Conservation (phyloP, 768 basidiomycete species). For the Neoboletus brunneissimus region DNA sequence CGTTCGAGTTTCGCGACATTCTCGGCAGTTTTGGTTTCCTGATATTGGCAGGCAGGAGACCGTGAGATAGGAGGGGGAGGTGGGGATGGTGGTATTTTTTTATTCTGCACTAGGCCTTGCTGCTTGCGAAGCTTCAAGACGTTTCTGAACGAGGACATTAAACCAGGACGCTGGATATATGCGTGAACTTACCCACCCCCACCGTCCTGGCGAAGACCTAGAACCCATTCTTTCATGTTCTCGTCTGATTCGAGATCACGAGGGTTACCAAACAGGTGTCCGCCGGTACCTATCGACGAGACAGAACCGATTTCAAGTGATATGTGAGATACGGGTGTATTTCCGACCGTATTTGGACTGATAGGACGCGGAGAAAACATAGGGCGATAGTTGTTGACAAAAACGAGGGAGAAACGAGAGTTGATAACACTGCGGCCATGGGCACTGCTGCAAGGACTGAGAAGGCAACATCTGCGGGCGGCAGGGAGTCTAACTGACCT, state of each 20-base stretch:
- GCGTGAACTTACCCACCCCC: conserved; percentile 54
- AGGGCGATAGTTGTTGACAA: conserved; percentile 48
- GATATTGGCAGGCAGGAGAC: not conserved
- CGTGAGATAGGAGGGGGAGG: conserved; percentile 5
- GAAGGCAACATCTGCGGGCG: not conserved
- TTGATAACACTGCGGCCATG: conserved; percentile 41
- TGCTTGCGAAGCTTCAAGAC: conserved; percentile 46
- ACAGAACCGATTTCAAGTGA: conserved; percentile 54
- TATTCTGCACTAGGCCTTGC: conserved; percentile 15
- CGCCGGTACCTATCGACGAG: conserved; percentile 40
- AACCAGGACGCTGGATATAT: not conserved
- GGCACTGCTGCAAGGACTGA: conserved; percentile 16
- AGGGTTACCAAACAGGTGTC: conserved; percentile 49
- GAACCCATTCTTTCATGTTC: conserved; percentile 49
- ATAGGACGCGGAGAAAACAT: conserved; percentile 54
- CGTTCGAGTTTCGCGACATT: conserved; percentile 4
- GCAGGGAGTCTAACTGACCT: conserved; percentile 30
- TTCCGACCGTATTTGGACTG: conserved; percentile 30
- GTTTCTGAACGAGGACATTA: conserved; percentile 32
- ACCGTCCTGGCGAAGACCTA: conserved; percentile 53
- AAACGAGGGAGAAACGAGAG: conserved; percentile 44
- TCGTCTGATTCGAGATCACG: conserved; percentile 40
- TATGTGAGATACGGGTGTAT: conserved; percentile 43
- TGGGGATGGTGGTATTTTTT: conserved; percentile 4
- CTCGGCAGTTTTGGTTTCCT: not conserved